phyloP scores from a whole-genome alignment of 2,329 filamentous ascomycete species.

The Xylariaceae sp. region DNA sequence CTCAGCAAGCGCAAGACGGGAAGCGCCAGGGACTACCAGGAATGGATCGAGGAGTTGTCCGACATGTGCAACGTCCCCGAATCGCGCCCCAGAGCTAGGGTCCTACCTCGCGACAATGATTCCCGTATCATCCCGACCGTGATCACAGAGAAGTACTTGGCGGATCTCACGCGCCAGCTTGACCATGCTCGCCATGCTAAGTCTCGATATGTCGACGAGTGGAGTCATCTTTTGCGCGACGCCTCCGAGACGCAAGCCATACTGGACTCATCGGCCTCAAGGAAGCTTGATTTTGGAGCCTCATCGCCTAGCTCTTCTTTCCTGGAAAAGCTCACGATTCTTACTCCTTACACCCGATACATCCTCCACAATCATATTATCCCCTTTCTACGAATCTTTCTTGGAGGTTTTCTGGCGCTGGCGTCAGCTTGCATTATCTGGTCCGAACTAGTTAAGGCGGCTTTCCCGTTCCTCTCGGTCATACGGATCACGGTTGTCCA shows the following conservation, averaged over 20 bases:
- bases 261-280: conserved; percentile 76
- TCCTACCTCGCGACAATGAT: conserved; percentile 38
- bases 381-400: conserved; percentile 60
- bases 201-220: conserved; percentile 78
- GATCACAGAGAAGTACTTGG: conserved; percentile 89
- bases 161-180: conserved; percentile 79
- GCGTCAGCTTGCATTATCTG: conserved; percentile 84
- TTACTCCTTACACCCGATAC: conserved; percentile 81
- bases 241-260: conserved; percentile 75
- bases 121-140: conserved; percentile 64
- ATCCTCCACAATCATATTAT: conserved; percentile 69
- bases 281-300: conserved; percentile 71
- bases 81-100: conserved; percentile 40
- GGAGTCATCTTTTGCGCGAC: conserved; percentile 72
- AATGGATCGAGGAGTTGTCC: conserved; percentile 93
- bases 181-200: conserved; percentile 79
- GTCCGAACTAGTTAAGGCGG: conserved; percentile 88
- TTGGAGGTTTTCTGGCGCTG: conserved; percentile 64
- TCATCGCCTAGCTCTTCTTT: conserved; percentile 51
- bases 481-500: conserved; percentile 66
- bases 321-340: conserved; percentile 51
- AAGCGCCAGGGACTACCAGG: conserved; percentile 69
- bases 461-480: conserved; percentile 70
- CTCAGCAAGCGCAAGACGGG: conserved; percentile 77
- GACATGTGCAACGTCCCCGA: conserved; percentile 72